phyloP scores from a whole-genome alignment of 1,284 basidiomycete species.

The Cystobasidium pallidum region DNA sequence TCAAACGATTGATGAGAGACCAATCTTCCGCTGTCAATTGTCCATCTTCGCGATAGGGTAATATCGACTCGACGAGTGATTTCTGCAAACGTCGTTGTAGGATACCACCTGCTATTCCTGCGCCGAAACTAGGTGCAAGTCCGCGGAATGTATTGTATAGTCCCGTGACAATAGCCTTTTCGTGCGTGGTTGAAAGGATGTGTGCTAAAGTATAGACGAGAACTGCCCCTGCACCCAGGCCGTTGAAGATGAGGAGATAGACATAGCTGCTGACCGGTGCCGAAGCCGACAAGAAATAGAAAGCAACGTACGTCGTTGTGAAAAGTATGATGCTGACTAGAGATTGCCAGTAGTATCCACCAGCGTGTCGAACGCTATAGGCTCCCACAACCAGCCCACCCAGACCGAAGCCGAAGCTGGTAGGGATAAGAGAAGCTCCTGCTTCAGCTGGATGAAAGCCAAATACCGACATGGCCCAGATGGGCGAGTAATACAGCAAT shows the following conservation, averaged over 20 bases:
- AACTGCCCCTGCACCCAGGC: conserved; percentile 32
- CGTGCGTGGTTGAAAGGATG: conserved; percentile 28
- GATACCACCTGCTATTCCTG: conserved; percentile 38
- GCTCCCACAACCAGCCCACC: conserved; percentile 32
- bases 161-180: conserved; percentile 40
- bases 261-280: conserved; percentile 12
- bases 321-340: conserved; percentile 25
- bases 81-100: conserved; percentile 31
- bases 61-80: conserved; percentile 8
- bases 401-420: conserved; percentile 40
- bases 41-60: not conserved
- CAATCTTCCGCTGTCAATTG: conserved; percentile 12
- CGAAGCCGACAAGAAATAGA: conserved; percentile 10
- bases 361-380: conserved; percentile 24
- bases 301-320: conserved; percentile 27
- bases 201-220: conserved; percentile 39
- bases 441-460: conserved; percentile 34
- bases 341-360: conserved; percentile 42
- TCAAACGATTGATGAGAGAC: conserved; percentile 26
- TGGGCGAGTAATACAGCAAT: conserved; percentile 39
- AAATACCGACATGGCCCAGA: conserved; percentile 42
- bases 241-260: conserved; percentile 36
- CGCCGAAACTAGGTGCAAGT: conserved; percentile 34
- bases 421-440: conserved; percentile 41
- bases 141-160: conserved; percentile 42